These are phyloP conservation scores for Ophiostoma quercus DNA, from an alignment of 2,329 filamentous ascomycete genomes.

Conservation along the genomic window DNA sequence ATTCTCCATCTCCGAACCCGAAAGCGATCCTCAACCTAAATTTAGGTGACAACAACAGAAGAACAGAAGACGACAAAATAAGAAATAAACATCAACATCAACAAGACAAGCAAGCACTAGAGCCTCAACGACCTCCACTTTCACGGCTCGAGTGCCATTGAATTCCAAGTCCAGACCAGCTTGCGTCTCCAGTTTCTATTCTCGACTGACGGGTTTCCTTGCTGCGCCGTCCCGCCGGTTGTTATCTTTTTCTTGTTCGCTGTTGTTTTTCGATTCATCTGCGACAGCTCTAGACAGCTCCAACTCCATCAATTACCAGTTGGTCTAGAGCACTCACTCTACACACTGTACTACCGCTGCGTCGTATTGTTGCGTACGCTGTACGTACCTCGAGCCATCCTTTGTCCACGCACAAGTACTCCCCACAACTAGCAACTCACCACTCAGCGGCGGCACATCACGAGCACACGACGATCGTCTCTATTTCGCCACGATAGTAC, in stretches of 20 bases:
- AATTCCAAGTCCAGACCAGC: neutral
- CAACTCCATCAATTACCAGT: neutral
- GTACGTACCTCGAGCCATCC: neutral
- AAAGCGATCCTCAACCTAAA: neutral
- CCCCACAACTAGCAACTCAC: neutral
- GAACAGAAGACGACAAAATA: neutral
- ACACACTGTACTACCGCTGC: neutral
- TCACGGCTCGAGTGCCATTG: neutral
- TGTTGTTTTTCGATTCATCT: neutral
- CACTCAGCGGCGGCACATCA: neutral
- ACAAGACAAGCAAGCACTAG: neutral
- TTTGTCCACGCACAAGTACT: neutral
- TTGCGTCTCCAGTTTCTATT: conserved; percentile 2
- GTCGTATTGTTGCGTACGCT: no score
- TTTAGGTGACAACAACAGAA: neutral
- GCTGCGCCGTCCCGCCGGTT: neutral
- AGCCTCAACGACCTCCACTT: conserved; percentile 1
- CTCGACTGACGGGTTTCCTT: neutral
- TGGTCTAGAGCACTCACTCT: neutral
- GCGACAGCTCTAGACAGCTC: neutral
- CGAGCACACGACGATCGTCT: neutral
- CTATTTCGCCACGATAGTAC: neutral
- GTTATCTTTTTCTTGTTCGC: neutral
- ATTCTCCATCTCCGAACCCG: neutral
- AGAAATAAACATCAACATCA: neutral